Evolutionary conservation across 192 early-diverging fungal genomes (phyloP).

Genomic region (Rhizoclosmatium sp.): DNA sequence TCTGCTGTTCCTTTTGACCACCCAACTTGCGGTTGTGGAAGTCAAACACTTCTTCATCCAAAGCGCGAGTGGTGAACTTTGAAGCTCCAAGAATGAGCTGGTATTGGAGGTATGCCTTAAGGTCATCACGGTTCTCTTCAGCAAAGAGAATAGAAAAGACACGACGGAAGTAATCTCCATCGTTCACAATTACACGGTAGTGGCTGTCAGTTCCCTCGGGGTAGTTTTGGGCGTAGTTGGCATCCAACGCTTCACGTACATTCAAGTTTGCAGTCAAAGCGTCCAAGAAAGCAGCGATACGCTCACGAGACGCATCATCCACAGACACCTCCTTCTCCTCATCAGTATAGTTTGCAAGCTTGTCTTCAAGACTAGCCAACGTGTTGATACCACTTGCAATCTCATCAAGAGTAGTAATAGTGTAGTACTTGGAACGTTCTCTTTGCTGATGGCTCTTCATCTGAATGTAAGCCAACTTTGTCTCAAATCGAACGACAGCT

Average conservation of each 20-base stretch:
- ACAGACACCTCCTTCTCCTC: not conserved
- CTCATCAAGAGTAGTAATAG: not conserved
- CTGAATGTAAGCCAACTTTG: constrained; percentile 16
- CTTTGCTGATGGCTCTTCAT: constrained; percentile 14
- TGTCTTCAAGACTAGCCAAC: constrained; percentile 13
- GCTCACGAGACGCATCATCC: not conserved
- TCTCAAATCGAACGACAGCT: constrained; percentile 24
- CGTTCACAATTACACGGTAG: constrained; percentile 14
- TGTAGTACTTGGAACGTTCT: constrained; percentile 30
- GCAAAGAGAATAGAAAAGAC: constrained; percentile 21
- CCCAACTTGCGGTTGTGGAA: constrained; percentile 14
- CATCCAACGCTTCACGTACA: constrained; percentile 1
- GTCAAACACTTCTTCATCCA: constrained; percentile 30
- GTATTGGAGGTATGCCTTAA: constrained; percentile 28
- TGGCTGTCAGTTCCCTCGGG: constrained; percentile 1
- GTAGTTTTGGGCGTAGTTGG: constrained; percentile 22
- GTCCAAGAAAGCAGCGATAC: constrained; percentile 19
- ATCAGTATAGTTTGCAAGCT: constrained; percentile 17
- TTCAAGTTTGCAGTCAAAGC: not conserved
- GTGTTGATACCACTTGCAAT: constrained; percentile 17
- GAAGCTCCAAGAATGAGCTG: not conserved
- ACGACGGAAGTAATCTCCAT: constrained; percentile 33
- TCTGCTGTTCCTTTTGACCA: constrained; percentile 31
- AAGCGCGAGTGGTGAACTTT: not conserved
- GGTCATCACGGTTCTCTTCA: constrained; percentile 19